A percentile compares a stretch with the other conserved stretches of the same genome.
Evolutionary conservation across 176 grass and related monocot species (phyloP).

Genomic region (Oropetium thomaeum): DNA sequence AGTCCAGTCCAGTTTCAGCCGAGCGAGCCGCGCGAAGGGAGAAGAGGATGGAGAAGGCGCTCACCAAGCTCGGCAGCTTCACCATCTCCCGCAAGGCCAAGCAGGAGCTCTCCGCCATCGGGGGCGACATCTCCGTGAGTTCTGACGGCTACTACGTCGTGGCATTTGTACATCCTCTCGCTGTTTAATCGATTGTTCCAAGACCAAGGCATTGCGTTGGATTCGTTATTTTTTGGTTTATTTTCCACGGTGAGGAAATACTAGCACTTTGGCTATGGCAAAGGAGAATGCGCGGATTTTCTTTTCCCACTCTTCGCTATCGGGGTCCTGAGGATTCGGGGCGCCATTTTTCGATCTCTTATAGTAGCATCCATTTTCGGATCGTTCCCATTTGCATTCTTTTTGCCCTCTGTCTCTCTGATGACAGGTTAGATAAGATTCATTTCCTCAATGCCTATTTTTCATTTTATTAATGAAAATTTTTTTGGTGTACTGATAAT

Average conservation of each 20-base stretch:
- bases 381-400: neutral
- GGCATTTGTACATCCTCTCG: neutral
- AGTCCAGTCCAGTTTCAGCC: neutral
- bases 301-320: neutral
- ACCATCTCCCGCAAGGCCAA: constrained; percentile 89
- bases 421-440: neutral
- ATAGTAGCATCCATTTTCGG: neutral
- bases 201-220: neutral
- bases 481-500: neutral
- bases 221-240: neutral
- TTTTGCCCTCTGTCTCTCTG: neutral
- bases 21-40: neutral
- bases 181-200: neutral
- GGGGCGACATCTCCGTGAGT: constrained; percentile 86
- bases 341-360: constrained; percentile 8
- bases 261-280: neutral
- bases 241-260: neutral
- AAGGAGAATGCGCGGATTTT: neutral
- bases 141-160: neutral
- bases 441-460: neutral
- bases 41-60: constrained; percentile 68
- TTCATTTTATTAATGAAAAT: too few species aligned
- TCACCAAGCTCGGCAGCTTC: constrained; percentile 87
- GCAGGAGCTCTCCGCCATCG: constrained; percentile 93
- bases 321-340: neutral